Conservation (phyloP, 2,329 filamentous ascomycete genomes). For the Thermoascus crustaceus region DNA sequence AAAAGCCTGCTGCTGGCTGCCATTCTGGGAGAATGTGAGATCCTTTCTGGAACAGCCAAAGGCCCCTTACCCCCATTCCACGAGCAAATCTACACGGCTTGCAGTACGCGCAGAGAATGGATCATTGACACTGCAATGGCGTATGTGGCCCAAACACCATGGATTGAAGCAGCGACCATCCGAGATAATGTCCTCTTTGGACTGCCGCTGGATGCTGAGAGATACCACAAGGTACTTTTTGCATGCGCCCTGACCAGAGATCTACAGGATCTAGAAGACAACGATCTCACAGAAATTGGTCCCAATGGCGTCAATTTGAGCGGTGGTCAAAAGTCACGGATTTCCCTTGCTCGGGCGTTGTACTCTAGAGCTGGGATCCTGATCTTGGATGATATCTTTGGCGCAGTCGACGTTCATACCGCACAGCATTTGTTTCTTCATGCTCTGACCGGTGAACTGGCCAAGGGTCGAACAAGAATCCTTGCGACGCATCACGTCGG, state of each 20-base stretch:
- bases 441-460: constrained; percentile 63
- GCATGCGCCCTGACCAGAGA: constrained; percentile 71
- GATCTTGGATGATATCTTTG: constrained; percentile 77
- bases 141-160: constrained; percentile 71
- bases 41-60: constrained; percentile 55
- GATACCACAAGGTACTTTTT: constrained; percentile 62
- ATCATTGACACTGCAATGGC: constrained; percentile 61
- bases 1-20: constrained; percentile 68
- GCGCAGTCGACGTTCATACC: constrained; percentile 70
- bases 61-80: constrained; percentile 41
- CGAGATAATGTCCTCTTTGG: constrained; percentile 73
- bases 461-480: constrained; percentile 62
- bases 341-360: constrained; percentile 69
- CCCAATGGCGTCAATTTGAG: constrained; percentile 78
- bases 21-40: constrained; percentile 66
- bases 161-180: constrained; percentile 76
- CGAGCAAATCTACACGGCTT: constrained; percentile 53
- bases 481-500: constrained; percentile 74
- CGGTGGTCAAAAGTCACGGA: constrained; percentile 75
- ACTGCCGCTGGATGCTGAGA: constrained; percentile 57
- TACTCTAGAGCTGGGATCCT: constrained; percentile 72
- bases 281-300: constrained; percentile 72
- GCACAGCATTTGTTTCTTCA: constrained; percentile 74
- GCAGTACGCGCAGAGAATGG: constrained; percentile 54
- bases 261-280: constrained; percentile 65